Evolutionary conservation across 2,329 filamentous ascomycete species (phyloP).

Genomic region (Diplodia intermedia): DNA sequence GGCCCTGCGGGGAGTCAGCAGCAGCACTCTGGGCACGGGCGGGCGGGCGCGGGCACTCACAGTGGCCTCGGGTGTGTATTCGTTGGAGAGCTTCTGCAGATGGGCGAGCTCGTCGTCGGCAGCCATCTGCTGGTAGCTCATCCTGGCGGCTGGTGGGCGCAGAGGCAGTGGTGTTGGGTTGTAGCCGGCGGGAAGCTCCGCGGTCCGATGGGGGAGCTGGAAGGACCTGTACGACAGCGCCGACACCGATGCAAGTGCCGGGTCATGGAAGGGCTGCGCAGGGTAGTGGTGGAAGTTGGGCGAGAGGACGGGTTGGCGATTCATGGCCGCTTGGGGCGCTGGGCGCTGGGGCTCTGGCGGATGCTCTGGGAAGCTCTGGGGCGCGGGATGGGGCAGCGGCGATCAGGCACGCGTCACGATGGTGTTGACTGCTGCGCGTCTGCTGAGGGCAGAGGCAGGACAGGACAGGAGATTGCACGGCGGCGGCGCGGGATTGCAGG

Average conservation of each 20-base stretch:
- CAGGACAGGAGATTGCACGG: slow-evolving; percentile 41
- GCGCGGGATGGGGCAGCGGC: slow-evolving; percentile 27
- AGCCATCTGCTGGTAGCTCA: slow-evolving; percentile 46
- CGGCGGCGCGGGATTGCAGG: slow-evolving; percentile 42
- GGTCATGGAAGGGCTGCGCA: slow-evolving; percentile 35
- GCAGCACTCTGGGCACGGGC: slow-evolving; percentile 32
- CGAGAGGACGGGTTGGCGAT: slow-evolving; percentile 33
- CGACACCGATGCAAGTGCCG: slow-evolving; percentile 36
- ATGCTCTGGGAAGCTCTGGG: slow-evolving; percentile 10
- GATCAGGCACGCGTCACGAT: slow-evolving; percentile 30
- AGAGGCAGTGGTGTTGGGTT: slow-evolving; percentile 33
- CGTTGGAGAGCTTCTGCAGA: slow-evolving; percentile 67
- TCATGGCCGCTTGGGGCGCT: slow-evolving; percentile 33
- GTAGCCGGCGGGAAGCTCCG: slow-evolving; percentile 47
- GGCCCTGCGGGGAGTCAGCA: slow-evolving; percentile 65
- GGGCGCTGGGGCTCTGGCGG: slow-evolving; percentile 18
- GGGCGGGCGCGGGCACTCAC: slow-evolving; percentile 51
- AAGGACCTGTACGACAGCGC: slow-evolving; percentile 48
- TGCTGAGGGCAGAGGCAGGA: slow-evolving; percentile 16
- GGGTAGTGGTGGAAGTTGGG: slow-evolving; percentile 33
- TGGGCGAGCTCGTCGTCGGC: slow-evolving; percentile 64
- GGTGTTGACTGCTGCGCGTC: slow-evolving; percentile 27
- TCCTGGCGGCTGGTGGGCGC: slow-evolving; percentile 40
- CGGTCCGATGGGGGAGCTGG: slow-evolving; percentile 51
- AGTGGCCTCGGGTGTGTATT: slow-evolving; percentile 64